Percentiles rank a stretch among this genome's conserved stretches.
Evolutionary conservation across 1,284 basidiomycete species (phyloP).

Genomic region (Apiotrichum montevideense): DNA sequence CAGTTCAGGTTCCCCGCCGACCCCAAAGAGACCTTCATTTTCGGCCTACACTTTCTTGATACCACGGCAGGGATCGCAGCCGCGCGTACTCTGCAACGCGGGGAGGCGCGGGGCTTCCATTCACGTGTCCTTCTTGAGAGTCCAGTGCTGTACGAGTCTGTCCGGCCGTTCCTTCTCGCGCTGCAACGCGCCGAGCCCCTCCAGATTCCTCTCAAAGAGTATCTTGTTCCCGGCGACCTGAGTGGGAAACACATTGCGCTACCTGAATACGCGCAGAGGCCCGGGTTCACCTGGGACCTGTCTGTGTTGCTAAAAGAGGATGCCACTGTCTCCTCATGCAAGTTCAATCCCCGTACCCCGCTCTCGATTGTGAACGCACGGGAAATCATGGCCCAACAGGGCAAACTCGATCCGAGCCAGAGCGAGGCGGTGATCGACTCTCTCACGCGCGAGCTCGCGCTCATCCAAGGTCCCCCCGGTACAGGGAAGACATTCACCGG

Average conservation of each 20-base stretch:
- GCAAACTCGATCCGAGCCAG: constrained; percentile 52
- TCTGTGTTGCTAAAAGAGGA: constrained; percentile 45
- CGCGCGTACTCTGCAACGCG: neutral
- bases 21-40: constrained; percentile 1
- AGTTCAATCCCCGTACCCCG: constrained; percentile 43
- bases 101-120: neutral
- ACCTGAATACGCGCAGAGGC: constrained; percentile 51
- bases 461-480: constrained; percentile 70
- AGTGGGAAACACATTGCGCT: constrained; percentile 46
- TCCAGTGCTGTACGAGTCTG: constrained; percentile 57
- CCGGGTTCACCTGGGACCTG: constrained; percentile 53
- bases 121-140: constrained; percentile 53
- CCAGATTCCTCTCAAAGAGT: constrained; percentile 53
- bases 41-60: constrained; percentile 56
- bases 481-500: constrained; percentile 70
- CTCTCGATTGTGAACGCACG: constrained; percentile 40
- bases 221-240: constrained; percentile 49
- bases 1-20: neutral
- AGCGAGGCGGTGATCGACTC: constrained; percentile 60
- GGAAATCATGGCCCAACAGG: constrained; percentile 35
- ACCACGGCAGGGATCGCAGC: constrained; percentile 43
- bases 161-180: constrained; percentile 58
- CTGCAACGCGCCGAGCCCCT: constrained; percentile 52
- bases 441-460: constrained; percentile 55
- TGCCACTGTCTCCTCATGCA: constrained; percentile 23